Evolutionary conservation across 1,284 basidiomycete species (phyloP).

Genomic region (Cerioporus squamosus): DNA sequence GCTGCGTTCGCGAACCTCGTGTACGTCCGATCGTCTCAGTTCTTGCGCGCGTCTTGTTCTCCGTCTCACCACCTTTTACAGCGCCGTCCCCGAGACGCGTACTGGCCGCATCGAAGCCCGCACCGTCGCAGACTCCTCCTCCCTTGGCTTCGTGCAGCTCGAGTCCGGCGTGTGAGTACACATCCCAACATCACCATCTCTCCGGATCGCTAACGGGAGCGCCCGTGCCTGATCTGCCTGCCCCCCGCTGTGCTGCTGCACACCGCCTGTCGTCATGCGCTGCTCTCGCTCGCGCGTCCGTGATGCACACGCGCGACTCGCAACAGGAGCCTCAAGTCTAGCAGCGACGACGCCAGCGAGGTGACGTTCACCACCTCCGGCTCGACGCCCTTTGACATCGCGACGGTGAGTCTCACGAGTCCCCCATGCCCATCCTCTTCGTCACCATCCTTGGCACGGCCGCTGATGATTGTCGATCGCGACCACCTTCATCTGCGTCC

Average conservation of each 20-base stretch:
- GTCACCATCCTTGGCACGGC: background rate
- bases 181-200: background rate
- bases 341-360: slow-evolving; percentile 1
- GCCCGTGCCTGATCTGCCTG: slow-evolving; percentile 17
- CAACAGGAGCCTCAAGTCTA: slow-evolving; percentile 7
- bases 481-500: background rate
- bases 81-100: slow-evolving; percentile 3
- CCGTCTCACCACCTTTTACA: background rate
- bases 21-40: slow-evolving; percentile 7
- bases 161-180: slow-evolving; percentile 24
- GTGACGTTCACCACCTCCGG: slow-evolving; percentile 17
- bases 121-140: background rate
- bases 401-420: slow-evolving; percentile 9
- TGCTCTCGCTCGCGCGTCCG: background rate
- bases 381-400: slow-evolving; percentile 16
- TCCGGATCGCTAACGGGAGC: slow-evolving; percentile 12
- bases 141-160: slow-evolving; percentile 15
- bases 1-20: slow-evolving; percentile 3
- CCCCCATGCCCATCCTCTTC: no score
- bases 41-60: background rate
- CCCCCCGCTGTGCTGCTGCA: background rate
- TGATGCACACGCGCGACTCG: background rate
- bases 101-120: slow-evolving; percentile 19
- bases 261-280: slow-evolving; percentile 3
- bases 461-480: background rate